These are phyloP conservation scores for Candida ipomoeae DNA, from an alignment of 805 yeast genomes.

Conservation along the genomic window DNA sequence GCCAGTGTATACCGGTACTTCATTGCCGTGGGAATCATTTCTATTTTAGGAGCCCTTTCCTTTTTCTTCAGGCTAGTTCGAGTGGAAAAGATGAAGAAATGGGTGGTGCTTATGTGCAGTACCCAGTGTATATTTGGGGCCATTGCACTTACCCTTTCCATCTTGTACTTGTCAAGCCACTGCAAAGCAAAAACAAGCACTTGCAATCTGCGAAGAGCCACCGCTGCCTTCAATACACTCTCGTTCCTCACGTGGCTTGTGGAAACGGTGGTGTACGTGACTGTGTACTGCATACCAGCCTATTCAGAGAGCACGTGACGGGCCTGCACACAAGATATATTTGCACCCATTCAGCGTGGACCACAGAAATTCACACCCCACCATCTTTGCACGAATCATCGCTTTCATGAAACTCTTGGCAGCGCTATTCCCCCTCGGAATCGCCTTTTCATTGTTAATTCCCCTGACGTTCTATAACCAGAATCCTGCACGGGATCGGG, in stretches of 20 bases:
- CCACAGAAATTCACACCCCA: neutral
- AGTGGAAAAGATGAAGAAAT: slow-evolving; percentile 29
- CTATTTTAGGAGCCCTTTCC: slow-evolving; percentile 30
- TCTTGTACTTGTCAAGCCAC: slow-evolving; percentile 20
- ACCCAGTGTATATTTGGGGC: slow-evolving; percentile 31
- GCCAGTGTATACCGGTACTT: slow-evolving; percentile 32
- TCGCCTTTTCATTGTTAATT: neutral
- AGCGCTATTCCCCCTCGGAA: neutral
- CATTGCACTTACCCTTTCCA: slow-evolving; percentile 31
- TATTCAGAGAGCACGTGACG: slow-evolving; percentile 20
- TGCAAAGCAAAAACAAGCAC: neutral
- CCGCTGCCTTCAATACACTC: slow-evolving; percentile 34
- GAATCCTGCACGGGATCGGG: no score
- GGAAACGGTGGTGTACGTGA: slow-evolving; percentile 34
- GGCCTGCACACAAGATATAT: neutral
- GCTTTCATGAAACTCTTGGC: neutral
- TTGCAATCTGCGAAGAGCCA: neutral
- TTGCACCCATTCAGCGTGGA: neutral
- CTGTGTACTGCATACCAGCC: slow-evolving; percentile 40
- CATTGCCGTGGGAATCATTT: slow-evolving; percentile 33
- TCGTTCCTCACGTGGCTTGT: slow-evolving; percentile 38
- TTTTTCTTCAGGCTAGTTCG: slow-evolving; percentile 35
- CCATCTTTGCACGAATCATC: neutral
- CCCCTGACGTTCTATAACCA: neutral
- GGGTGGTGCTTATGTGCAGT: slow-evolving; percentile 39